Evolutionary conservation across 176 grass and related monocot genomes (phyloP).

Genomic region (Coix lacrymajobi): DNA sequence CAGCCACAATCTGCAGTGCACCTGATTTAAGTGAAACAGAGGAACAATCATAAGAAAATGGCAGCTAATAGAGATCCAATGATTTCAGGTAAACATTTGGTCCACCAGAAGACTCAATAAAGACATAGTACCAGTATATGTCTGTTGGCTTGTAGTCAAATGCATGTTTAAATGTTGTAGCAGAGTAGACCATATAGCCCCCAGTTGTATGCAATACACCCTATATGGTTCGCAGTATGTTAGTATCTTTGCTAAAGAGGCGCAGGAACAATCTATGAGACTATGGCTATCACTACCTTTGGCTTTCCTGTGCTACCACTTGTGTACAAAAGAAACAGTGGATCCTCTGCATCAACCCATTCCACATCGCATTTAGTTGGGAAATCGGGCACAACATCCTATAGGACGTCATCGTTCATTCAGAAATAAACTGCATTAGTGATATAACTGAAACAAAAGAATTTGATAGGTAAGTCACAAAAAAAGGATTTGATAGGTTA

Average conservation of each 20-base stretch:
- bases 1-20: slow-evolving; percentile 99
- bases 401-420: neutral
- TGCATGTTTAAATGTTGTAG: slow-evolving; percentile 95
- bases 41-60: slow-evolving; percentile 25
- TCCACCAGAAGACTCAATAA: neutral
- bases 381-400: slow-evolving; percentile 86
- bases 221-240: slow-evolving; percentile 40
- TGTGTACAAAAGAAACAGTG: slow-evolving; percentile 94
- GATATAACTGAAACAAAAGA: neutral
- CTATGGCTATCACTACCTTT: slow-evolving; percentile 46
- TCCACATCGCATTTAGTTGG: slow-evolving; percentile 75
- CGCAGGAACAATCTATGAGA: neutral
- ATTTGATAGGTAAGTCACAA: neutral
- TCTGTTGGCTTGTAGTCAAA: slow-evolving; percentile 94
- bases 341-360: slow-evolving; percentile 99
- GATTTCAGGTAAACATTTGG: slow-evolving; percentile 15
- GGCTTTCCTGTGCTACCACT: slow-evolving; percentile 99
- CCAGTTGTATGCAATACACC: slow-evolving; percentile 98
- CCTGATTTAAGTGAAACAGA: slow-evolving; percentile 54
- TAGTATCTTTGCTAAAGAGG: slow-evolving; percentile 1
- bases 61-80: neutral
- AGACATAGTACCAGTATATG: slow-evolving; percentile 78
- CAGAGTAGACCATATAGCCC: slow-evolving; percentile 95
- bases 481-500: neutral
- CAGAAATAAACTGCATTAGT: neutral